Base-by-base conservation (phyloP, 352 stramenopile genomes). In the Phytophthora chlamydospora region DNA sequence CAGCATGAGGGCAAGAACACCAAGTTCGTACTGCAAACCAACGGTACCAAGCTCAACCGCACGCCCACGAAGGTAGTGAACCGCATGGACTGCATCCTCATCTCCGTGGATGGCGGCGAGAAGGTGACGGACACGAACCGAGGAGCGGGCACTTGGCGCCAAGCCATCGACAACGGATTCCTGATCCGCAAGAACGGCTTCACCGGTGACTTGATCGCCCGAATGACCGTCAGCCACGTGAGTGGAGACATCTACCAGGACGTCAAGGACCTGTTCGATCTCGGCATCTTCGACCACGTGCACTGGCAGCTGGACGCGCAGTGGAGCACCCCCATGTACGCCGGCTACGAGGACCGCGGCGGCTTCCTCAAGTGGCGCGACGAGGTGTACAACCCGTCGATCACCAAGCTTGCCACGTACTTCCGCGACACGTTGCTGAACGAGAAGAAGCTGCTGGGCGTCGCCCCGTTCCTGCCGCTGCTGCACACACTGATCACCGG, bases 241-340 rank as follows among this genome's bases (percentile, higher is more conserved):
- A 56, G 54, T 7, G 69, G 69, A 17, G 61, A 78, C 33, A 73
- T 78, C 48, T 78, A 70, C 52, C 64, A 75, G 17, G 69, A 78
- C 11, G 65, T 78, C 17, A 78, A 69, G 50, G 62, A 75, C 43
- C 61, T 76, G 6, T 58, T 76, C 19, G 48, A 70, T 35, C 43
- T 69, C 14, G 44, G 41, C 6, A 50, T 71, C 36, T 78, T 78
- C 45, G 55, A 68, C 32, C 69, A 78, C 49, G 69, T 75, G 31
- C 69, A 78, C 62, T 78, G 69, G 69, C 69, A 78, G 34, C 31
- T 78, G 34, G 69, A 78, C 33, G 66, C 52, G 27, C 60, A 75
- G 41, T 78, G 69, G 69, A 72, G 66, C 39, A 78, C 69, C 11
- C 69, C 69, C 11, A 66, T 71, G 24, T 61, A 73, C 44, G 53